Base-by-base conservation (phyloP, 768 basidiomycete genomes). In the Kwoniella mangroviensis region DNA sequence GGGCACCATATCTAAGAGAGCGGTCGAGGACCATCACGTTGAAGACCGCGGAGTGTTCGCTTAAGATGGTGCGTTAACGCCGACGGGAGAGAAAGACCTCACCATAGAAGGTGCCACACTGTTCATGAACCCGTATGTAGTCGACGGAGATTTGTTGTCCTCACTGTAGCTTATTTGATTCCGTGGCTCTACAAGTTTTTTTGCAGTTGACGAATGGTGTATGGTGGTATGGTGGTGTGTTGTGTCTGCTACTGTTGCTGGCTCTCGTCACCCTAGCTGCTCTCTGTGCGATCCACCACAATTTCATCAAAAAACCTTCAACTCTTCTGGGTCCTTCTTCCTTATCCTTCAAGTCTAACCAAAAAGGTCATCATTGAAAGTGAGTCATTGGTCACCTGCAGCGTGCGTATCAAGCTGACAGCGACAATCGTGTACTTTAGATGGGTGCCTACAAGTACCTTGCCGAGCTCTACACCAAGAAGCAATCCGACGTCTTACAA, bases 381-480 rank as follows among this genome's bases (percentile, higher is more conserved):
- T 70, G 57, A 58, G 68, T 49, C 60, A 7, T 62, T 3, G 15
- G 28, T 15, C 41, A 43, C 24, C 5, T 62, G 49, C 19, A 12
- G 43, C 15, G 26, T 15, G 5, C 13, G n/a, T 11, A 15, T 19
- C 45, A n/a, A 17, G 24, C 19, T 21, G 61, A 51, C 45, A 58
- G 21, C 40, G 22, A 41, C 63, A 3, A 28, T 49, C 17, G n/a
- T 28, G n/a, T 56, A n/a, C 17, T 59, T 53, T 43, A 79, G 75
- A 83, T 83, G 83, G 82, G 82, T 76, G 83, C 82, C 72, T 84
- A 81, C 80, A 83, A 96, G 85, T 98, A 98, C 84, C 90, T 98
- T 83, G 90, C 92, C 78, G 96, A 98, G 86, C 86, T 98, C 74
- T 94, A 95, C 90, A 96, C 95, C 87, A 97, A 97, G 74, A 83